Conservation (phyloP, 1,284 basidiomycete species). For the Tilletia setariae region DNA sequence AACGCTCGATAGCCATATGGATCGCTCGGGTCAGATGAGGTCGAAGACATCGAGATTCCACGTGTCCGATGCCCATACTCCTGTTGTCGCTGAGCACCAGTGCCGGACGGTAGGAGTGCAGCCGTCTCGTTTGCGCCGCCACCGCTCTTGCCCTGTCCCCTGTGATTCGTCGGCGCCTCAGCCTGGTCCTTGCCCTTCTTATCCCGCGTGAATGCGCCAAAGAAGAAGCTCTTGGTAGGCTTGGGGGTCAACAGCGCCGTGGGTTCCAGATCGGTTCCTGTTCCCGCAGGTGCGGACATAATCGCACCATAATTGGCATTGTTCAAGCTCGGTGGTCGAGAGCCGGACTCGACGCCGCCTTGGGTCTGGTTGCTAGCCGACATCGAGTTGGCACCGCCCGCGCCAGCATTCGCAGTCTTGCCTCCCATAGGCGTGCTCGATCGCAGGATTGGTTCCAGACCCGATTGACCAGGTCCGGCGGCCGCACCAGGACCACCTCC, state of each 20-base stretch:
- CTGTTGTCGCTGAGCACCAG: background rate
- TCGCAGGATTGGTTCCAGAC: background rate
- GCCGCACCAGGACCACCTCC: background rate
- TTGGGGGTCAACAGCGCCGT: background rate
- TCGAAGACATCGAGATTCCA: background rate
- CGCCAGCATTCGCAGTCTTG: background rate
- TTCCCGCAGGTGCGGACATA: background rate
- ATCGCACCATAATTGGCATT: background rate
- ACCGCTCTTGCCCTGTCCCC: background rate
- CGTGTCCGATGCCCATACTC: background rate
- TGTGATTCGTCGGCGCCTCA: constrained; percentile 10
- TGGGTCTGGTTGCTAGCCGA: background rate
- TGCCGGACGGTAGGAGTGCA: background rate
- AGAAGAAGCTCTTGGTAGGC: background rate
- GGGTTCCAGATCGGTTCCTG: background rate
- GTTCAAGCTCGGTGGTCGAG: background rate
- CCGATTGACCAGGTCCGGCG: background rate
- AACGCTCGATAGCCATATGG: constrained; percentile 35
- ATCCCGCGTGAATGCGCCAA: background rate
- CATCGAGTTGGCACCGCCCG: background rate
- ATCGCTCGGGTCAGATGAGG: constrained; percentile 20
- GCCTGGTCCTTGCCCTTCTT: background rate
- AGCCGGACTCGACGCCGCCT: background rate
- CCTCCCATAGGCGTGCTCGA: background rate
- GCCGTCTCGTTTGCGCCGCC: background rate